Evolutionary conservation across 1,139 yeast species (phyloP).

Genomic region (Yamadazyma atmosphaerica): DNA sequence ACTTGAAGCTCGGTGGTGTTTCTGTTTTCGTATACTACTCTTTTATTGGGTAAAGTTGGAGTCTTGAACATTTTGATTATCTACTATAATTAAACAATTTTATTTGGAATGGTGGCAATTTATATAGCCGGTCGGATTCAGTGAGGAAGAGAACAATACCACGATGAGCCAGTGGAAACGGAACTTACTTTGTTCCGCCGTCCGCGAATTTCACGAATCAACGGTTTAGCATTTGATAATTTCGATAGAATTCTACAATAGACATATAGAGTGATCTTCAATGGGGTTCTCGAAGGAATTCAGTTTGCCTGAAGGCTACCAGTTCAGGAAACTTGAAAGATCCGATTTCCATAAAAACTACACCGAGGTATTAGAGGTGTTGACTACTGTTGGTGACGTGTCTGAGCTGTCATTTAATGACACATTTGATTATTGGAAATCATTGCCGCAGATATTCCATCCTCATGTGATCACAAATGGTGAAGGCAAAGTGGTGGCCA

Average conservation of each 20-base stretch:
- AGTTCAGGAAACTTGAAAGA: slow-evolving; percentile 46
- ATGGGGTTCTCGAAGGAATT: slow-evolving; percentile 13
- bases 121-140: too few relatives aligned
- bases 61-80: slow-evolving; percentile 6
- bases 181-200: too few relatives aligned
- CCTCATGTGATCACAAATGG: slow-evolving; percentile 60
- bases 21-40: slow-evolving; percentile 9
- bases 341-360: slow-evolving; percentile 52
- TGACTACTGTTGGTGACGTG: slow-evolving; percentile 68
- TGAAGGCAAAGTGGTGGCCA: slow-evolving; percentile 46
- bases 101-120: too few relatives aligned
- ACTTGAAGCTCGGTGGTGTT: slow-evolving; percentile 3
- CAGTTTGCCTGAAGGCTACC: slow-evolving; percentile 51
- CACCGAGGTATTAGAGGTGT: slow-evolving; percentile 48
- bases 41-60: slow-evolving; percentile 2
- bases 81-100: too few relatives aligned
- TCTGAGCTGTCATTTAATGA: slow-evolving; percentile 40
- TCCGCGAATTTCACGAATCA: too few relatives aligned
- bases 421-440: slow-evolving; percentile 50
- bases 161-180: too few relatives aligned
- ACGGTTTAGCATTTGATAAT: too few relatives aligned
- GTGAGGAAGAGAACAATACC: too few relatives aligned
- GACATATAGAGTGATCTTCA: too few relatives aligned
- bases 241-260: too few relatives aligned
- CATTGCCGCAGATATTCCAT: slow-evolving; percentile 46